Conservation (phyloP, 371 early-diverging fungal species). For the Dichotomocladium elegans region DNA sequence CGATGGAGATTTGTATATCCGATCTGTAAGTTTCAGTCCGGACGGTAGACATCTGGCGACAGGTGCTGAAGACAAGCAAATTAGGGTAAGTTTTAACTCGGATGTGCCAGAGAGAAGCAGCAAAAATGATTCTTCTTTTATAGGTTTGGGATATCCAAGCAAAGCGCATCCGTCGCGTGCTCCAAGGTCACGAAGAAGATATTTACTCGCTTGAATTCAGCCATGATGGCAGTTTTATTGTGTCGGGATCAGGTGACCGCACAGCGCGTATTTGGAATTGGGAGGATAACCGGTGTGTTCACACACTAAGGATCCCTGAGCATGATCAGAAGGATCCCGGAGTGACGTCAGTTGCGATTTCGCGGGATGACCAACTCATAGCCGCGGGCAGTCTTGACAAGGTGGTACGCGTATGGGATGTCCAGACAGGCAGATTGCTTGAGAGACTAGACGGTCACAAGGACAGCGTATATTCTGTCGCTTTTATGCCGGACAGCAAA, state of each 20-base stretch:
- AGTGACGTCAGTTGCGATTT: constrained; percentile 91
- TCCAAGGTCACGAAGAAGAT: constrained; percentile 91
- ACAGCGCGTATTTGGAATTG: constrained; percentile 86
- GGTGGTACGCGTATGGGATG: constrained; percentile 89
- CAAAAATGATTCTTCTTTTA: not conserved
- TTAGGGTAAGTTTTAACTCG: constrained; percentile 59
- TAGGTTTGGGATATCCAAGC: constrained; percentile 75
- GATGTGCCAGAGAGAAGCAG: not conserved
- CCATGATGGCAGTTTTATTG: constrained; percentile 82
- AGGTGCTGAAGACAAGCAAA: constrained; percentile 66
- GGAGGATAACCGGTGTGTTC: constrained; percentile 65
- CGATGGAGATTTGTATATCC: constrained; percentile 81
- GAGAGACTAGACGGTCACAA: constrained; percentile 92
- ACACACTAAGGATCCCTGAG: constrained; percentile 75
- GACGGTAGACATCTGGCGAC: constrained; percentile 60
- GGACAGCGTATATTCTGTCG: no score
- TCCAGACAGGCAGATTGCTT: constrained; percentile 69
- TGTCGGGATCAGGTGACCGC: constrained; percentile 92
- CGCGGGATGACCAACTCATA: constrained; percentile 68
- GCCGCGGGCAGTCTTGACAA: constrained; percentile 88
- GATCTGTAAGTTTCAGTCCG: constrained; percentile 93
- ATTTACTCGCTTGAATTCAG: constrained; percentile 95
- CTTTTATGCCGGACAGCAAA: constrained; percentile 91
- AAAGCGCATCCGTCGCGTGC: constrained; percentile 57
- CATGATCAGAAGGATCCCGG: constrained; percentile 82